phyloP scores from a whole-genome alignment of 805 yeast genomes.

The Schwanniomyces polymorphus region DNA sequence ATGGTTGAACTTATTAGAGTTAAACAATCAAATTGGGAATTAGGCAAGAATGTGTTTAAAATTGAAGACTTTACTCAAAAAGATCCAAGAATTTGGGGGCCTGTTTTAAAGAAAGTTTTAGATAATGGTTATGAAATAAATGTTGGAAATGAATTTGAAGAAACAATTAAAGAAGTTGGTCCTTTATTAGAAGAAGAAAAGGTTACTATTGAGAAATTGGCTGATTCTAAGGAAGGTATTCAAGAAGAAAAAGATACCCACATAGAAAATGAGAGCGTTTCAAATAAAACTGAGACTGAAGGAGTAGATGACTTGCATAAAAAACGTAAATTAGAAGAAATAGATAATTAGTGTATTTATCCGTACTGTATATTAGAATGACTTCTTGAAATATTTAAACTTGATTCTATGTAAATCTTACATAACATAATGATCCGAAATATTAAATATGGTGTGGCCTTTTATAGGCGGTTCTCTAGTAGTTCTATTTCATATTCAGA shows the following conservation, averaged over 20 bases:
- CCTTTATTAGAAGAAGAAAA: conserved; percentile 9
- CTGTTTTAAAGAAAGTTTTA: conserved; percentile 57
- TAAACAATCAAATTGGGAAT: conserved; percentile 82
- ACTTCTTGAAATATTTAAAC: not conserved
- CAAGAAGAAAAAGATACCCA: conserved; percentile 1
- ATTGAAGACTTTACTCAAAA: conserved; percentile 63
- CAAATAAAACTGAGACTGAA: not conserved
- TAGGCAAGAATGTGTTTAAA: conserved; percentile 67
- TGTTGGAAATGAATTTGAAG: conserved; percentile 22
- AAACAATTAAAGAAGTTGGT: conserved; percentile 1
- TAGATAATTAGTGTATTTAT: conserved; percentile 9
- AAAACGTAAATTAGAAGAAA: conserved; percentile 21
- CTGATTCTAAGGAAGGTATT: not conserved
- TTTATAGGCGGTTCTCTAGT: not conserved
- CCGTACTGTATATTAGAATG: conserved; percentile 1
- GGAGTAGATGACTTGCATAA: conserved; percentile 5
- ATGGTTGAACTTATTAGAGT: conserved; percentile 80
- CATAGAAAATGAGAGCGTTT: not conserved
- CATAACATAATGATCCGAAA: not conserved
- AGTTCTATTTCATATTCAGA: not conserved
- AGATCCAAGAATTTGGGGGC: conserved; percentile 69
- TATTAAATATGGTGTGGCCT: not conserved
- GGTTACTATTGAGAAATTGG: conserved; percentile 5
- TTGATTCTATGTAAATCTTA: not conserved
- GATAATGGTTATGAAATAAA: conserved; percentile 29